Conservation (phyloP, 306 rosid species). For the Sphenostylis stenocarpa region DNA sequence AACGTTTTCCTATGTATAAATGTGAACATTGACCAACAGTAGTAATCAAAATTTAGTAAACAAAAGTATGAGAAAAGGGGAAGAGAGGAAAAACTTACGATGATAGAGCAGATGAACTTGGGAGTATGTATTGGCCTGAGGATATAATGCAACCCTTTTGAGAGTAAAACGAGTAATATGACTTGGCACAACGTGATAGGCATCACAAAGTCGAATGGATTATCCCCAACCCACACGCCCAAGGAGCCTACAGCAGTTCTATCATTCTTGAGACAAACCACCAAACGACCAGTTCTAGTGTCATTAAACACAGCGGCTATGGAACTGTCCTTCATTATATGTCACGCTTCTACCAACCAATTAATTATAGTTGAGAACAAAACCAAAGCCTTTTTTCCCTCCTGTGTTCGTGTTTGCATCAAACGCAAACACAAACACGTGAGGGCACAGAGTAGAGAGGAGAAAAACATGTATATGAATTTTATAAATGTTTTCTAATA, state of each 20-base stretch:
- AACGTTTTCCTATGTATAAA: no score
- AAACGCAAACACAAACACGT: neutral
- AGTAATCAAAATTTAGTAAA: neutral
- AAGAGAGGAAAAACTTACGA: slow-evolving; percentile 31
- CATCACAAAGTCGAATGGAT: slow-evolving; percentile 40
- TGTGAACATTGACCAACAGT: neutral
- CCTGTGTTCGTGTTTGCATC: neutral
- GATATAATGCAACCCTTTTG: slow-evolving; percentile 21
- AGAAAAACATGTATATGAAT: neutral
- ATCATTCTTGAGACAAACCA: slow-evolving; percentile 16
- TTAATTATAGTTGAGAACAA: neutral
- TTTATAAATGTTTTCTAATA: neutral
- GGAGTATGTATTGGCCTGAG: slow-evolving; percentile 57
- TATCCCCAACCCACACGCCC: slow-evolving; percentile 45
- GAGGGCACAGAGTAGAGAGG: neutral
- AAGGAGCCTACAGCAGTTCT: slow-evolving; percentile 23
- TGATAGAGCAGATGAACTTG: slow-evolving; percentile 41
- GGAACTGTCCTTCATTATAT: neutral
- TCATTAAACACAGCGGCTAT: neutral
- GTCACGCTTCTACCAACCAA: neutral
- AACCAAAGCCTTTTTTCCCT: neutral
- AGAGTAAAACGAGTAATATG: neutral
- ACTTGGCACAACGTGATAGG: slow-evolving; percentile 43
- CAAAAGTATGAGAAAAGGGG: neutral
- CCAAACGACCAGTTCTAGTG: neutral